A percentile compares a stretch with the other conserved stretches of the same genome.
Evolutionary conservation across 139 green algal species (phyloP).

Genomic region (Coccomyxa sp.): DNA sequence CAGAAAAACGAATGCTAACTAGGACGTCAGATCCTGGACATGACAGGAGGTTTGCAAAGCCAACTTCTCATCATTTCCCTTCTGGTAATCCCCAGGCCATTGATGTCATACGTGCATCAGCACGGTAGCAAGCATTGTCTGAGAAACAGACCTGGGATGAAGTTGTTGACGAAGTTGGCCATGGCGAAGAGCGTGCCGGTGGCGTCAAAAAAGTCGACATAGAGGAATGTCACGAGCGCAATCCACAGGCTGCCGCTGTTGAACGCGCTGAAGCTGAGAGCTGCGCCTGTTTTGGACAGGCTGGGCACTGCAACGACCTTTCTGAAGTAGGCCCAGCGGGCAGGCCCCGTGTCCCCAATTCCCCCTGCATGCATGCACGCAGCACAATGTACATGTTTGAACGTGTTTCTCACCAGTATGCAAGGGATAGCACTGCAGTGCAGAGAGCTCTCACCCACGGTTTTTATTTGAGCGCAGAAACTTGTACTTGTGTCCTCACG

Average conservation of each 20-base stretch:
- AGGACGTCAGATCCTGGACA: too few relatives aligned
- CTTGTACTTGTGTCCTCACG: too few relatives aligned
- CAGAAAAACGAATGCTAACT: too few relatives aligned
- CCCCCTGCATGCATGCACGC: not conserved
- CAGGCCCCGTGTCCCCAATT: conserved; percentile 19
- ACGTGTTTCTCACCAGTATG: too few relatives aligned
- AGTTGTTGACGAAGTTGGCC: conserved; percentile 63
- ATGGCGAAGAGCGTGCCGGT: conserved; percentile 76
- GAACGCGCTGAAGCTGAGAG: not conserved
- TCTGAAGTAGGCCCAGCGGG: conserved; percentile 55
- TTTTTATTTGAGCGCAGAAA: too few relatives aligned
- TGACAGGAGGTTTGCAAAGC: too few relatives aligned
- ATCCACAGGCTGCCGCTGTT: conserved; percentile 23
- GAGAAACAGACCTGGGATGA: conserved; percentile 30
- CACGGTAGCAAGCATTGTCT: not conserved
- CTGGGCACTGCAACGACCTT: conserved; percentile 49
- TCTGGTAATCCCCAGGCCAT: too few relatives aligned
- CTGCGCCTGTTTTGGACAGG: conserved; percentile 23
- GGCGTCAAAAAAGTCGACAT: conserved; percentile 69
- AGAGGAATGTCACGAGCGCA: conserved; percentile 70
- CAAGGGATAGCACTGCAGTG: too few relatives aligned
- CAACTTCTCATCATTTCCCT: too few relatives aligned
- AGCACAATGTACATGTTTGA: too few relatives aligned
- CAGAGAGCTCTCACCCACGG: too few relatives aligned
- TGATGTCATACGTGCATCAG: too few relatives aligned